These are phyloP conservation scores for Sclerotinia sclerotiorum DNA, from an alignment of 2,329 filamentous ascomycete genomes.

Conservation along the genomic window DNA sequence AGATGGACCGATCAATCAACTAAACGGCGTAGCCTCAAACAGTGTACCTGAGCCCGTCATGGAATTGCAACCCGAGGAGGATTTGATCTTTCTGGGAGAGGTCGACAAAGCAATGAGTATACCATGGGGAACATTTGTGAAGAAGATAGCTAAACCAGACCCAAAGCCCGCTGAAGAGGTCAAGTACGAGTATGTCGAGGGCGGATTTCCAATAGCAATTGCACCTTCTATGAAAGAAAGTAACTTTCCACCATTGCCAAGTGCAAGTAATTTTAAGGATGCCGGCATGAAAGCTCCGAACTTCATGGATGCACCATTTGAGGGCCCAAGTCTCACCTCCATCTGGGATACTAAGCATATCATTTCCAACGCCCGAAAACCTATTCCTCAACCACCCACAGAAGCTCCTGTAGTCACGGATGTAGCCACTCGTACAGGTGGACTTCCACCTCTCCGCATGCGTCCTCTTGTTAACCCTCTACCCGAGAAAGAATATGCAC, in stretches of 20 bases:
- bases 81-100: constrained; percentile 25
- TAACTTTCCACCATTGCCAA: constrained; percentile 19
- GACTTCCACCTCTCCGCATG: constrained; percentile 1
- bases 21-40: background rate
- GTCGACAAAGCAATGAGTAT: constrained; percentile 19
- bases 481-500: constrained; percentile 18
- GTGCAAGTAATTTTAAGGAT: background rate
- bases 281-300: constrained; percentile 18
- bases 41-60: background rate
- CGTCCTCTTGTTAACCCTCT: constrained; percentile 12
- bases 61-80: constrained; percentile 21
- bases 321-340: constrained; percentile 3
- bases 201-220: constrained; percentile 8
- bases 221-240: constrained; percentile 15
- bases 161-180: background rate
- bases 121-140: constrained; percentile 1
- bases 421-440: constrained; percentile 7
- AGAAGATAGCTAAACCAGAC: constrained; percentile 2
- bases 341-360: constrained; percentile 23
- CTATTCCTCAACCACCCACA: constrained; percentile 14
- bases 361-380: constrained; percentile 19
- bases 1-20: background rate
- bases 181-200: constrained; percentile 17
- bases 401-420: background rate
- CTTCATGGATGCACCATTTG: constrained; percentile 21